Base-by-base conservation (phyloP, 1,284 basidiomycete species). In the Malassezia yamatoensis region DNA sequence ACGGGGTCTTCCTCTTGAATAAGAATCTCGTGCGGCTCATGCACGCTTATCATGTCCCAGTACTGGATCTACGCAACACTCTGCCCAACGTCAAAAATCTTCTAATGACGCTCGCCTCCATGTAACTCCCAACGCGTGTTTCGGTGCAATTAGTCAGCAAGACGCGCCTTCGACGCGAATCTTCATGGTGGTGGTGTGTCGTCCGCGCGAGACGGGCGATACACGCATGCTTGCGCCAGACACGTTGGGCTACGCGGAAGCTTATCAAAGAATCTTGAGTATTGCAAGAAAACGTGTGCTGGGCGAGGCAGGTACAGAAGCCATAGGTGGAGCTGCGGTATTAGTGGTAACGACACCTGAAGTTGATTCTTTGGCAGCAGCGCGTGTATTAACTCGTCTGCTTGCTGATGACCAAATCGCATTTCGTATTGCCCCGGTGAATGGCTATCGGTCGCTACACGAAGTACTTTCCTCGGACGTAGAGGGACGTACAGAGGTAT, bases 61-160 rank as follows among this genome's bases (percentile, higher is more conserved):
- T 89, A 70, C 80, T 96, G 53, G 94, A 99, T 76, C 83, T 96
- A 77, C 83, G 91, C 39, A 91, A 98, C 74, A 98, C 91, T 0
- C 80, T 99, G 36, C 89, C 91, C 37, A 99, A 99, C 77, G 80
- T 94, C 62, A 96, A 96, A 78, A 93, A 91, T 70, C 79, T 96
- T 33, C 77, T 96, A 51, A 80, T 96, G 16, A 96, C 88, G 1
- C 80, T 96, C 16, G 47, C 54, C 15, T 41, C 54, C 16, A 38
- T 39, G 15, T 21, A 29, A 32, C 24, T 29, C 24, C 24, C 24
- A n/a, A 39, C 35, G 32, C 47, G 16, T 33, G 34, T 49, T 38
- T 38, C 24, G 7, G 24, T 29, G 24, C 4, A 21, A 16, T n/a
- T 37, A 37, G 47, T 39, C 21, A 21, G 34, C 44, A 10, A 13